Conservation (phyloP, 805 yeast genomes). For the Pichia eremophila region DNA sequence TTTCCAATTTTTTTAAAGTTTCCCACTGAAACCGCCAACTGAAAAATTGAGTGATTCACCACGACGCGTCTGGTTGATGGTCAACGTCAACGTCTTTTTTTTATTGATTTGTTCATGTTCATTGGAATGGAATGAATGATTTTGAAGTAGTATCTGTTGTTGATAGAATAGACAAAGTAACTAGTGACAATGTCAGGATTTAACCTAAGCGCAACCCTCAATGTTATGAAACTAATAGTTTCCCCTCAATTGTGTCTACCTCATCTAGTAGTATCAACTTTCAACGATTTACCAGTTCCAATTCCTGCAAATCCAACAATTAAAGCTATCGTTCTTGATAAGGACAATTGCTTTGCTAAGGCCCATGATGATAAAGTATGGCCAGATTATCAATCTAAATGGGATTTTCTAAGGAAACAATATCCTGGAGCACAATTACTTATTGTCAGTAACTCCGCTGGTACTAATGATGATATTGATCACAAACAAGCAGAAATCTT, state of each 20-base stretch:
- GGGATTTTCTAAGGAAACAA: slow-evolving; percentile 42
- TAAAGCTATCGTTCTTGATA: slow-evolving; percentile 78
- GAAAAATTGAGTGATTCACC: too few relatives aligned
- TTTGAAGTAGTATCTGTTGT: too few relatives aligned
- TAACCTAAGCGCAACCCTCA: slow-evolving; percentile 71
- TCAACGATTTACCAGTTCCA: slow-evolving; percentile 24
- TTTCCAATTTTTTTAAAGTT: too few relatives aligned
- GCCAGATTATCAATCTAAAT: slow-evolving; percentile 54
- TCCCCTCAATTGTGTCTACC: slow-evolving; percentile 69
- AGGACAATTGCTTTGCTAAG: slow-evolving; percentile 90
- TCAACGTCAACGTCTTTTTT: too few relatives aligned
- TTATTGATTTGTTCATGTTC: too few relatives aligned
- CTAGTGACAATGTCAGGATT: slow-evolving; percentile 12
- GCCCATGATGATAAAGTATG: slow-evolving; percentile 74
- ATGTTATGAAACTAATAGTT: slow-evolving; percentile 46
- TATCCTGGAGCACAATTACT: slow-evolving; percentile 59
- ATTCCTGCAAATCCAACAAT: slow-evolving; percentile 25
- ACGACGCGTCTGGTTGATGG: too few relatives aligned
- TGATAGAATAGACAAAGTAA: background rate
- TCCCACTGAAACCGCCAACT: too few relatives aligned
- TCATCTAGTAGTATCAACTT: slow-evolving; percentile 49
- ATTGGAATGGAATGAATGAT: too few relatives aligned
- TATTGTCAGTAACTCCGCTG: slow-evolving; percentile 90
- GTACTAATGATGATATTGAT: slow-evolving; percentile 64
- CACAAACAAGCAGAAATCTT: slow-evolving; percentile 49